Percentiles rank a stretch among this genome's conserved stretches.
These are phyloP conservation scores for Amphichorda felina DNA, from an alignment of 2,329 filamentous ascomycete species.

Conservation along the genomic window DNA sequence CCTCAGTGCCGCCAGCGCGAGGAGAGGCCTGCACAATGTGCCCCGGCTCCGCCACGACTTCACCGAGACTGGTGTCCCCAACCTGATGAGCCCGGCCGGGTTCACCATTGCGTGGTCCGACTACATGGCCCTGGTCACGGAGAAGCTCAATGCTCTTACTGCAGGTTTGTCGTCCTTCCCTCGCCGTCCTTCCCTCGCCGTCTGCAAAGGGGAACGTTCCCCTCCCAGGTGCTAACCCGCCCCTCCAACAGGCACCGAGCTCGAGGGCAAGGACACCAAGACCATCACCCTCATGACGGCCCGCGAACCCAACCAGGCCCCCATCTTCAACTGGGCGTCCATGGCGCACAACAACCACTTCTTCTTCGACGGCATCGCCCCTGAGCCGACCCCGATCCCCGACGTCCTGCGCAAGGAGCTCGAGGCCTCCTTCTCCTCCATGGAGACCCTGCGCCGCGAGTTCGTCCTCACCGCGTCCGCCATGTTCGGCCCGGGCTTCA, in stretches of 20 bases:
- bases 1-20: constrained; percentile 19
- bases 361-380: constrained; percentile 54
- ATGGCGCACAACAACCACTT: constrained; percentile 89
- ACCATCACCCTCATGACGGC: constrained; percentile 64
- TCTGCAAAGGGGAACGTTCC: too few relatives aligned
- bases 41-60: constrained; percentile 34
- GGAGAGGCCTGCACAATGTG: constrained; percentile 33
- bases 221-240: too few relatives aligned
- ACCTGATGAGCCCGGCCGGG: constrained; percentile 55
- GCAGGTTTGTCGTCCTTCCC: constrained; percentile 44
- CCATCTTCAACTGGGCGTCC: constrained; percentile 89
- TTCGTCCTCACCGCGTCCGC: constrained; percentile 68
- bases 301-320: constrained; percentile 64
- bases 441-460: constrained; percentile 71
- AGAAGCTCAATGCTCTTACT: constrained; percentile 64
- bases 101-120: constrained; percentile 72
- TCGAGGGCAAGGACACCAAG: constrained; percentile 49
- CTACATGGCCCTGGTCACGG: constrained; percentile 64
- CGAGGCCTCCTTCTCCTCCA: constrained; percentile 61
- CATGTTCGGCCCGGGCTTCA: constrained; percentile 96
- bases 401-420: constrained; percentile 45
- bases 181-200: constrained; percentile 1
- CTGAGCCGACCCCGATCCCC: constrained; percentile 39
- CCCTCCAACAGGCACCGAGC: constrained; percentile 58
- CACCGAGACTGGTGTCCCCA: constrained; percentile 42